phyloP scores from a whole-genome alignment of 257 asterid genomes.

The Scutellaria baicalensis region DNA sequence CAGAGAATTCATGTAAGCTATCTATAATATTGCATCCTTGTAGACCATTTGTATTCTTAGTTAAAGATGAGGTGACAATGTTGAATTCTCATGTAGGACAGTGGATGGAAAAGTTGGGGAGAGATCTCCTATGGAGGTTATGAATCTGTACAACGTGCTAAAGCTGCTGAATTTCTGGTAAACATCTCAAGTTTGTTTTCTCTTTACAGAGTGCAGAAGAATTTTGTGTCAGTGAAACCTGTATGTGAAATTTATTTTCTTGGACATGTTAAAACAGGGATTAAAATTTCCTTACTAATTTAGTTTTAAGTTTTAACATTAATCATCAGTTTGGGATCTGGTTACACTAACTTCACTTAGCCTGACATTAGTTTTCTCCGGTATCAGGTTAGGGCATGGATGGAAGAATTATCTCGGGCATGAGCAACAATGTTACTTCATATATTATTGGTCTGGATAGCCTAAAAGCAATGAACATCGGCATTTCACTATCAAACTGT shows the following conservation, averaged over 20 bases:
- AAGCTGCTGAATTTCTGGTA: slow-evolving; percentile 94
- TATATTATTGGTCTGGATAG: slow-evolving; percentile 91
- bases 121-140: slow-evolving; percentile 93
- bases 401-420: slow-evolving; percentile 70
- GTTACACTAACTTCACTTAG: not conserved
- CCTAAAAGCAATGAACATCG: slow-evolving; percentile 41
- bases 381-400: slow-evolving; percentile 87
- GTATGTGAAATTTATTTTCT: not conserved
- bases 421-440: slow-evolving; percentile 40
- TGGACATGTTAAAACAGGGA: not conserved
- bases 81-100: slow-evolving; percentile 37
- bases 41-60: not conserved
- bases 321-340: slow-evolving; percentile 4
- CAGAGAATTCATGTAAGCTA: not conserved
- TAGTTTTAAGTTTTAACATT: not conserved
- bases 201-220: not conserved
- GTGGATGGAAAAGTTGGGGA: slow-evolving; percentile 99
- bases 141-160: slow-evolving; percentile 66
- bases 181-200: slow-evolving; percentile 4
- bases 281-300: not conserved
- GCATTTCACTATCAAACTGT: slow-evolving; percentile 18
- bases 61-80: not conserved
- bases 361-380: slow-evolving; percentile 6
- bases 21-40: not conserved
- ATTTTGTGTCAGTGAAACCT: not conserved